Base-by-base conservation (phyloP, 2,329 filamentous ascomycete genomes). In the Neofusicoccum sp. region DNA sequence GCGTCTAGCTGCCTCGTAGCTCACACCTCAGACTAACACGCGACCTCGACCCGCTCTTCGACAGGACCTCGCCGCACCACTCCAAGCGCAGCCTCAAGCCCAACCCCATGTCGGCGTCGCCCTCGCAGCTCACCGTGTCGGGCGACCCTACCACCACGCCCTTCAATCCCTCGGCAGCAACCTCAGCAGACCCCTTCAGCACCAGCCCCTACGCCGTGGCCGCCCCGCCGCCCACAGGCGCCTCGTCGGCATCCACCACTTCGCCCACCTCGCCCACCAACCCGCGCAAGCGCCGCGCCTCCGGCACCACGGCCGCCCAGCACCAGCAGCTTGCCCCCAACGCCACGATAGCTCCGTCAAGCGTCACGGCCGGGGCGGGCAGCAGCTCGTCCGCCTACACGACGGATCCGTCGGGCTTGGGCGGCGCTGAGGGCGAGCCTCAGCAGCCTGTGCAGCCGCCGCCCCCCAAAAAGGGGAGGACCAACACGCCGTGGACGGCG, bases 401-500 rank as follows among this genome's bases (percentile, higher is more conserved):
- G 14, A 11, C 59, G 48, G 59, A 63, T 29, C 61, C 61, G 29
- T 47, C 61, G 9, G 52, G 37, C 37, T 3, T 63, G 33, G 61
- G 50, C 12, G 39, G 58, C 34, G 47, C 16, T 11, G 50, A 39
- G 16, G 11, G 7, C 34, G 50, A 58, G 61, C 37, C 39, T n/a
- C 48, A 58, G 28, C 49, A 56, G 61, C 47, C 59, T 3, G 59
- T 63, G 14, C 62, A 52, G 31, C 64, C 76, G 67, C 76, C 69
- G 63, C 73, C 83, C 6, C 82, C 86, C 52, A 99, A 98, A 82
- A 97, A 97, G 81, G 95, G 92, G 71, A 85, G 95, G 65, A 98
- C 95, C n/a, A 99, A 99, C 75, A 99, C 95, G 2, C 95, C 95
- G 0, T 99, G 95, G 95, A 97, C 93, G 1, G 92, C 94, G 2